These are phyloP conservation scores for Chernovozyma sophiae-reginae DNA, from an alignment of 1,139 yeast species.

Conservation along the genomic window DNA sequence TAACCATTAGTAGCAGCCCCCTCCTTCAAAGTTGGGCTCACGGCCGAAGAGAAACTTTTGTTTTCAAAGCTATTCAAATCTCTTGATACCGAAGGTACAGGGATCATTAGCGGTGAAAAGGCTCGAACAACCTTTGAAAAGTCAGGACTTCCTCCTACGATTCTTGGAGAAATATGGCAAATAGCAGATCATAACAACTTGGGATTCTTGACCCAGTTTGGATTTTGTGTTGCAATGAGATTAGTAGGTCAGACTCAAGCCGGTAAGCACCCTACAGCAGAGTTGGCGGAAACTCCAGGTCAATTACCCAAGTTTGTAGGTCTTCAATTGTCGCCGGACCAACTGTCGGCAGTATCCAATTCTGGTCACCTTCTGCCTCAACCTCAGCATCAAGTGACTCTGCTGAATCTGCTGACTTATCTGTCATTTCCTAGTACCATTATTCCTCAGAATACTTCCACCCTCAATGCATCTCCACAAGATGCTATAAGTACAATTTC, in stretches of 20 bases:
- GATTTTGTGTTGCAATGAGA: conserved; percentile 84
- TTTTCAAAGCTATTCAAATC: conserved; percentile 73
- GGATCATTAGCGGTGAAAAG: conserved; percentile 84
- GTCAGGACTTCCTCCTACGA: conserved; percentile 74
- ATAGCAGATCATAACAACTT: conserved; percentile 78
- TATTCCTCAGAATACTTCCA: conserved; percentile 33
- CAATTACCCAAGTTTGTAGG: conserved; percentile 54
- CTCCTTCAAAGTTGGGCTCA: conserved; percentile 49
- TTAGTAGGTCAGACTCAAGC: conserved; percentile 84
- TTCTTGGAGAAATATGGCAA: conserved; percentile 92
- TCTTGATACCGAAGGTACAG: conserved; percentile 75
- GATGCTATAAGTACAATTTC: conserved; percentile 58
- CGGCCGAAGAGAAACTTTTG: conserved; percentile 72
- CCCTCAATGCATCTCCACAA: conserved; percentile 27
- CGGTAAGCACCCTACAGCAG: conserved; percentile 54
- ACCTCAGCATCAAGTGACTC: conserved; percentile 8
- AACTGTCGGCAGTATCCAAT: conserved; percentile 21
- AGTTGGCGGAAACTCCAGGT: conserved; percentile 53
- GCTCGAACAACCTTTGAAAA: conserved; percentile 85
- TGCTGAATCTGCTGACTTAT: not conserved
- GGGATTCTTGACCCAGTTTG: conserved; percentile 79
- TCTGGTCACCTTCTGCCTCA: conserved; percentile 48
- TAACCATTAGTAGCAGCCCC: conserved; percentile 19
- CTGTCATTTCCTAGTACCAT: conserved; percentile 23
- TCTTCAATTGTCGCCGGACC: conserved; percentile 24